These are phyloP conservation scores for Erodium texanum DNA, from an alignment of 441 rosid genomes.

Conservation along the genomic window DNA sequence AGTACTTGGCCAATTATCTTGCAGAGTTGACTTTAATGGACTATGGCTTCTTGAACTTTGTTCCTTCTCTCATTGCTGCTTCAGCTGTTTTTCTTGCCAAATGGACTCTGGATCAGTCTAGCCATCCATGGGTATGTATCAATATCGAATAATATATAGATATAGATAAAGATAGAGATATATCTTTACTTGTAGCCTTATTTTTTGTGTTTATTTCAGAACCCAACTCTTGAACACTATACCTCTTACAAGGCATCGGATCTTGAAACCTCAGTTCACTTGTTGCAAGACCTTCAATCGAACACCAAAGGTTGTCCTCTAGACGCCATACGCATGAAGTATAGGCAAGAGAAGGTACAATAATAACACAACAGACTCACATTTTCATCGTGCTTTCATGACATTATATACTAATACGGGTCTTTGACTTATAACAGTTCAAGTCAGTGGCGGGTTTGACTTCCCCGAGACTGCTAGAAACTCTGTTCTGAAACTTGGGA, in stretches of 20 bases:
- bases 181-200: too few species aligned
- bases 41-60: slow-evolving; percentile 40
- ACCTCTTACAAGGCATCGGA: slow-evolving; percentile 49
- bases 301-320: slow-evolving; percentile 47
- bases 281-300: slow-evolving; percentile 50
- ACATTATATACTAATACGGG: too few species aligned
- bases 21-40: slow-evolving; percentile 53
- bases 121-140: slow-evolving; percentile 52
- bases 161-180: too few species aligned
- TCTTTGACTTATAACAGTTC: background rate
- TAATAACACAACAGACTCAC: too few species aligned
- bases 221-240: slow-evolving; percentile 55
- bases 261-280: slow-evolving; percentile 38
- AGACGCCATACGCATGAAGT: slow-evolving; percentile 45
- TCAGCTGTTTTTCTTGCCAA: slow-evolving; percentile 65
- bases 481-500: background rate
- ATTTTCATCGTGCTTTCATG: too few species aligned
- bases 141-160: slow-evolving; percentile 2
- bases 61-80: slow-evolving; percentile 60
- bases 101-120: slow-evolving; percentile 61
- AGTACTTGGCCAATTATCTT: slow-evolving; percentile 48
- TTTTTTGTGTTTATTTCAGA: slow-evolving; percentile 24
- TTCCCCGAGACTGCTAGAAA: background rate
- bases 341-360: slow-evolving; percentile 53
- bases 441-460: background rate